Evolutionary conservation across 169 alveolate species (phyloP).

Genomic region (Babesia ovis): DNA sequence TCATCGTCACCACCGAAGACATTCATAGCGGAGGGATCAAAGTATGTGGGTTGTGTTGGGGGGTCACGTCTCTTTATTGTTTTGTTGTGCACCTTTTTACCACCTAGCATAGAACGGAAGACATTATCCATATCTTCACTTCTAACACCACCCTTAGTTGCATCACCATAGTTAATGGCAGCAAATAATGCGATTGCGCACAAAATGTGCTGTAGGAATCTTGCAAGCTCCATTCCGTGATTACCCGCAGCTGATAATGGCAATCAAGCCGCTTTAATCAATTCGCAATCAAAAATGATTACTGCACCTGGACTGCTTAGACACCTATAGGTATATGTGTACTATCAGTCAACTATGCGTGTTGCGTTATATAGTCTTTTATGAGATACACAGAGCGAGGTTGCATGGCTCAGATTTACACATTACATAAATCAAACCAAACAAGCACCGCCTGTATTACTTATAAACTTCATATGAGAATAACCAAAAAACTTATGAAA

Average conservation of each 20-base stretch:
- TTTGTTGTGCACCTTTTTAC: neutral
- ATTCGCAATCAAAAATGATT: neutral
- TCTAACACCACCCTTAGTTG: neutral
- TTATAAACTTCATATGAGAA: too few species aligned
- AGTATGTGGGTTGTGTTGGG: neutral
- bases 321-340: too few species aligned
- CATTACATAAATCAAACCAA: too few species aligned
- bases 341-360: too few species aligned
- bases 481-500: neutral
- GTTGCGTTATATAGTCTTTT: too few species aligned
- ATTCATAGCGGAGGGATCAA: too few species aligned
- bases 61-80: neutral
- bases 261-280: neutral
- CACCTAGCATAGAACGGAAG: neutral
- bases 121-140: constrained; percentile 7
- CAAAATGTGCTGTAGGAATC: neutral
- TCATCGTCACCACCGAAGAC: neutral
- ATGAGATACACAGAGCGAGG: too few species aligned
- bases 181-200: neutral
- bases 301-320: too few species aligned
- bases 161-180: neutral
- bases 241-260: neutral
- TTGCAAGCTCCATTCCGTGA: neutral
- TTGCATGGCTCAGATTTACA: too few species aligned
- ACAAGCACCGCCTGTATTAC: too few species aligned